Evolutionary conservation across 1,284 basidiomycete genomes (phyloP), one percentile per base, ranked within the genome.

Genomic region (Ceratobasidium sp.): DNA sequence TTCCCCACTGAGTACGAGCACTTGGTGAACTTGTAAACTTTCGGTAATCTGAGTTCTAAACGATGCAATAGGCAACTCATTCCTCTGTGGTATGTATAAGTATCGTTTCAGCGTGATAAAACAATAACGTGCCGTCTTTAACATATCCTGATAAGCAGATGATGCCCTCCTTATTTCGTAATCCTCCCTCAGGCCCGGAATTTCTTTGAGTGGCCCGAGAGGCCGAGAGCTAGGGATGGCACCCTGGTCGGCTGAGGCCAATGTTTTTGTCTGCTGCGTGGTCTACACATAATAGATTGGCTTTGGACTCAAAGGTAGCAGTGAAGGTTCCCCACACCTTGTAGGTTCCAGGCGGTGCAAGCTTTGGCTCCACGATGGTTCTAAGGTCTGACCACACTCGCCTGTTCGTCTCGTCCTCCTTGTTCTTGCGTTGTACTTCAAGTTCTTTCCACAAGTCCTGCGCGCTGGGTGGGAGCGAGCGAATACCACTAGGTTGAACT

Each of bases 381-480:
- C 85, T 84, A 56, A 97, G 78, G 69, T 85, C 88, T 2, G 80
- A 82, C 94, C 94, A 96, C 1, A 87, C 78, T 8, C 78, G 79
- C 32, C 92, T 82, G 76, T 94, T 94, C 40, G 82, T 83, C 20
- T 77, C 78, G 71, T 94, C 87, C 58, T 91, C 87, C 49, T 82
- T 81, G 8, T 77, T 74, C 74, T 89, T 91, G 70, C 92, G 83
- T 32, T 81, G 79, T 4, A 76, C 77, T 75, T 96, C 93, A 25
- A 98, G 81, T 78, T 98, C 94, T 70, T 94, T 91, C 97, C 97
- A 99, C 42, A 98, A 81, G 75, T 95, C 92, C 69, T 94, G 86
- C 77, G 90, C 97, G 10, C 86, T 84, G 0, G 89, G 82, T n/a
- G 95, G 93, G 25, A 99, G 82, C 10, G 87, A 77, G 72, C 91